These are phyloP conservation scores for Heterobasidion irregulare DNA, from an alignment of 1,284 basidiomycete genomes.

Conservation along the genomic window DNA sequence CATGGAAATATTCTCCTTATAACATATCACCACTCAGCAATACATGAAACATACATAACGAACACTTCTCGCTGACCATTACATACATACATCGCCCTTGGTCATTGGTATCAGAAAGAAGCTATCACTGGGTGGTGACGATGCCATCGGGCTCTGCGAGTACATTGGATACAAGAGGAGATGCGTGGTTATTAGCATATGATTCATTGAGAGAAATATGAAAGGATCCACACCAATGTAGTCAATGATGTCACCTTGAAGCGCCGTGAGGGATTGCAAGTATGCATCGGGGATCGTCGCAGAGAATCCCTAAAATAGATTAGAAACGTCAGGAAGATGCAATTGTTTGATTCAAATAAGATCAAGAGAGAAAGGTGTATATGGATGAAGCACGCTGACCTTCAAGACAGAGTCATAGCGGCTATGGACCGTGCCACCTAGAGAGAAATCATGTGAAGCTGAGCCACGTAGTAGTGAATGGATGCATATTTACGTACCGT, in stretches of 20 bases:
- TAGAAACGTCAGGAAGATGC: background rate
- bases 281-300: conserved; percentile 35
- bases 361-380: background rate
- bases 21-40: too few relatives aligned
- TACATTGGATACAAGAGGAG: conserved; percentile 22
- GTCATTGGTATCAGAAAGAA: too few relatives aligned
- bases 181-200: background rate
- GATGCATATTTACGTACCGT: conserved; percentile 21
- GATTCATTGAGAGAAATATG: background rate
- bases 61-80: too few relatives aligned
- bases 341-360: background rate
- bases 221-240: conserved; percentile 36
- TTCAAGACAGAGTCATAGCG: background rate
- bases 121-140: conserved; percentile 1
- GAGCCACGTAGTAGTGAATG: background rate
- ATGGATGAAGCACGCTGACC: background rate
- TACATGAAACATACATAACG: too few relatives aligned
- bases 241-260: conserved; percentile 33
- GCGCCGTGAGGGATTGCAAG: conserved; percentile 25
- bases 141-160: conserved; percentile 30
- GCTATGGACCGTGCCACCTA: conserved; percentile 5
- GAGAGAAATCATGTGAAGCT: background rate
- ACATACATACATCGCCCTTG: too few relatives aligned
- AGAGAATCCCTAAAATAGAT: conserved; percentile 46
- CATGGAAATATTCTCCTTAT: too few relatives aligned